Conservation (phyloP, 352 stramenopile species). For the Phytopythium mirpurense region DNA sequence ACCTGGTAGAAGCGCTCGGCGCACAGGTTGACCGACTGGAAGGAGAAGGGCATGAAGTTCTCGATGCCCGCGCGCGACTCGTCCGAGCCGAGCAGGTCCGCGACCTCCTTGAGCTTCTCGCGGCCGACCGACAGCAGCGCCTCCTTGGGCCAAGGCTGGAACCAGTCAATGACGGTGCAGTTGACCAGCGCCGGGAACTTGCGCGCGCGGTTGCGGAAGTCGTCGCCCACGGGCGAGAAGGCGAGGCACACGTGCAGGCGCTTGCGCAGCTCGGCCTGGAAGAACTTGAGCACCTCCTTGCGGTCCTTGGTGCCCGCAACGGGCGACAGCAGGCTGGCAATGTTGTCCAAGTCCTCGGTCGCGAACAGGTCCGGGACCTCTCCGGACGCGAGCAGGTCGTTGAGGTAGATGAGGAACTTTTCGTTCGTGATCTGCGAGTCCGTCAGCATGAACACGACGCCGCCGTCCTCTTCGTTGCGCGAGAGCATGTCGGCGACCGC, state of each 20-base stretch:
- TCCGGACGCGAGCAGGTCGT: constrained; percentile 92
- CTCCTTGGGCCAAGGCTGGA: constrained; percentile 92
- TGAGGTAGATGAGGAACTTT: constrained; percentile 95
- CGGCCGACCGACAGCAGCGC: constrained; percentile 89
- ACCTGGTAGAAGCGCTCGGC: constrained; percentile 87
- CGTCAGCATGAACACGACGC: constrained; percentile 93
- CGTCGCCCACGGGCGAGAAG: constrained; percentile 94
- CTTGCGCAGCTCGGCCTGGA: constrained; percentile 92
- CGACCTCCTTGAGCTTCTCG: constrained; percentile 84
- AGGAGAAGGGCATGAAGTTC: constrained; percentile 95
- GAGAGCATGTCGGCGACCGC: constrained; percentile 90
- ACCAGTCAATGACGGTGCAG: constrained; percentile 96
- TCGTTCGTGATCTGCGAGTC: constrained; percentile 97
- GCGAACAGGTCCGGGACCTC: constrained; percentile 94
- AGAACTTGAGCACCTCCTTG: constrained; percentile 93
- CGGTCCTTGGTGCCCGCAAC: constrained; percentile 83
- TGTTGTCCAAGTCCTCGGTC: constrained; percentile 92
- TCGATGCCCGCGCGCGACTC: constrained; percentile 86
- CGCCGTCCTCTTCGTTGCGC: constrained; percentile 76
- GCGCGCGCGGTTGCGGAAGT: constrained; percentile 90
- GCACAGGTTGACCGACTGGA: constrained; percentile 91
- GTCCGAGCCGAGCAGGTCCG: constrained; percentile 76
- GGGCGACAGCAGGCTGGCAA: constrained; percentile 83
- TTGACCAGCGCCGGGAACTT: constrained; percentile 96
- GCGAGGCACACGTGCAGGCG: constrained; percentile 94